Evolutionary conservation across 2,329 filamentous ascomycete genomes (phyloP).

Genomic region (Colletotrichum agaves): DNA sequence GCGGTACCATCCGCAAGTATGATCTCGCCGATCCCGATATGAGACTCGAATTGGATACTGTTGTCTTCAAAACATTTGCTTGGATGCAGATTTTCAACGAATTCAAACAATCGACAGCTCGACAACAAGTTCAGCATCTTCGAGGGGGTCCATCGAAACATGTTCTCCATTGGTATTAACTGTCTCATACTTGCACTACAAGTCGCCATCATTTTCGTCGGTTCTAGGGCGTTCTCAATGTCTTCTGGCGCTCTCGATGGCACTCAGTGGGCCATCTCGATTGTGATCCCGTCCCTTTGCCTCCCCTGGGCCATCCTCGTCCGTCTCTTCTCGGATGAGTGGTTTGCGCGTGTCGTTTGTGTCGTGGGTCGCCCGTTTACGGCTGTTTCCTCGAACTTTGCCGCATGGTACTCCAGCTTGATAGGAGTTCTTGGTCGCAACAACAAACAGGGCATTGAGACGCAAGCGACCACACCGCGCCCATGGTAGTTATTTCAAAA

Average conservation of each 20-base stretch:
- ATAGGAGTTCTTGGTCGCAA: too few relatives aligned
- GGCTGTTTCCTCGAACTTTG: too few relatives aligned
- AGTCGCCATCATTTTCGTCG: slow-evolving; percentile 67
- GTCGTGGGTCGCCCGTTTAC: too few relatives aligned
- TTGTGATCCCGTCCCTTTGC: slow-evolving; percentile 58
- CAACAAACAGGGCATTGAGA: too few relatives aligned
- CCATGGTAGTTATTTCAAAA: too few relatives aligned
- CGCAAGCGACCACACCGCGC: too few relatives aligned
- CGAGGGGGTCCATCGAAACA: slow-evolving; percentile 65
- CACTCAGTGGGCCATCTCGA: slow-evolving; percentile 63
- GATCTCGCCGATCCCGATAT: slow-evolving; percentile 11
- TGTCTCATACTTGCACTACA: slow-evolving; percentile 67
- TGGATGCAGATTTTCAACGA: slow-evolving; percentile 85
- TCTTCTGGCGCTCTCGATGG: slow-evolving; percentile 50
- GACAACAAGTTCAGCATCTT: slow-evolving; percentile 73
- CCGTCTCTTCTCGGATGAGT: slow-evolving; percentile 60
- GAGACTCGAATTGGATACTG: slow-evolving; percentile 63
- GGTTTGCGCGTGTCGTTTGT: background rate
- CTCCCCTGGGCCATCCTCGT: slow-evolving; percentile 62
- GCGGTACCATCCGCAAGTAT: slow-evolving; percentile 19
- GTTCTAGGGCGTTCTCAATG: slow-evolving; percentile 61
- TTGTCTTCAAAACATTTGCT: slow-evolving; percentile 88
- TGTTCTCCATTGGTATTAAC: slow-evolving; percentile 68
- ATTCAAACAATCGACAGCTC: slow-evolving; percentile 71
- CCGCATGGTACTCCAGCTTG: too few relatives aligned